A percentile compares a stretch with the other conserved stretches of the same genome.
phyloP scores from a whole-genome alignment of 169 alveolate genomes.

The Cryptosporidium sp. region DNA sequence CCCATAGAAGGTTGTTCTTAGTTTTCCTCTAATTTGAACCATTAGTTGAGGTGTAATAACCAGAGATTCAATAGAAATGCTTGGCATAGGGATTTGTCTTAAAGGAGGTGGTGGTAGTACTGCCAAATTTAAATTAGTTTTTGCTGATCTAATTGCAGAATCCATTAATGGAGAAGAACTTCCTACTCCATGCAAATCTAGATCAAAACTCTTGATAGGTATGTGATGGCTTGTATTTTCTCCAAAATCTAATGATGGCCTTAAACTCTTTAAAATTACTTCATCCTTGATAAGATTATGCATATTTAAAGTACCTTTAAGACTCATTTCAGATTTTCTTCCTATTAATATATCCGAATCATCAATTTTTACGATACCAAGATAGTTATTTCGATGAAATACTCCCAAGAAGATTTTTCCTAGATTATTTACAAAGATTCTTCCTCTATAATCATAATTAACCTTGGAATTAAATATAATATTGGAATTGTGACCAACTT shows the following conservation, averaged over 20 bases:
- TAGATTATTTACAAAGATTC: slow-evolving; percentile 32
- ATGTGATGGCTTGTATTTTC: slow-evolving; percentile 31
- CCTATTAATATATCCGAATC: slow-evolving; percentile 45
- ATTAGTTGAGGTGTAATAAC: slow-evolving; percentile 19
- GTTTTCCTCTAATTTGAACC: slow-evolving; percentile 37
- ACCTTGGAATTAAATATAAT: slow-evolving; percentile 29
- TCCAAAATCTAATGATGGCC: slow-evolving; percentile 65
- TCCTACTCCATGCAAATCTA: slow-evolving; percentile 65
- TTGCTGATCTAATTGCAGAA: slow-evolving; percentile 49
- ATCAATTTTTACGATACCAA: slow-evolving; percentile 52
- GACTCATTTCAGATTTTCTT: slow-evolving; percentile 28
- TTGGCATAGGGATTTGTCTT: slow-evolving; percentile 63
- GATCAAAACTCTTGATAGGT: slow-evolving; percentile 18
- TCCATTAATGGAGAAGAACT: slow-evolving; percentile 67
- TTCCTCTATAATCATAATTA: slow-evolving; percentile 57
- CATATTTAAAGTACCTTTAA: slow-evolving; percentile 57
- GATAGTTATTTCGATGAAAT: slow-evolving; percentile 33
- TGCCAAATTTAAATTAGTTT: slow-evolving; percentile 42
- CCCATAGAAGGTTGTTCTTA: slow-evolving; percentile 63
- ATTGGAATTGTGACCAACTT: slow-evolving; percentile 24
- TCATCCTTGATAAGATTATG: slow-evolving; percentile 55
- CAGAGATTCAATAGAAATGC: slow-evolving; percentile 15
- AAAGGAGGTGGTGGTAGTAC: slow-evolving; percentile 67
- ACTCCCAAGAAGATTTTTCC: slow-evolving; percentile 69
- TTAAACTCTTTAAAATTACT: slow-evolving; percentile 23